These are phyloP conservation scores for Lepidium didymum DNA, from an alignment of 345 rosid genomes.

Conservation along the genomic window DNA sequence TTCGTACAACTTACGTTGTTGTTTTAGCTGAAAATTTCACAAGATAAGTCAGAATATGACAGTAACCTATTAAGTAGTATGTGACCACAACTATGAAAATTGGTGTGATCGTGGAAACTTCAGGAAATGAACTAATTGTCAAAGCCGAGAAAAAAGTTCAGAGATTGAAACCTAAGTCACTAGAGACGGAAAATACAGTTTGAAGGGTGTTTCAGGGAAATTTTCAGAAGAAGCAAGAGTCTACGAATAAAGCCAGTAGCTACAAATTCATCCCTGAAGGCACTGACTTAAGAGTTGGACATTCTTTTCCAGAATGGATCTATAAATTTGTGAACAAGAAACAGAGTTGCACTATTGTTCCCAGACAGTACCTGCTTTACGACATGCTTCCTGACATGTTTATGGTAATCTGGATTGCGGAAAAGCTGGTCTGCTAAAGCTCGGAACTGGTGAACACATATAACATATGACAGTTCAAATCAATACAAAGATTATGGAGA, in stretches of 20 bases:
- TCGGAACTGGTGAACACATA: constrained; percentile 55
- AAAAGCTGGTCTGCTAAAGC: constrained; percentile 92
- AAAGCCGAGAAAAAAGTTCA: not conserved
- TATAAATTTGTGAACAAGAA: not conserved
- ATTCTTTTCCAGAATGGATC: not conserved
- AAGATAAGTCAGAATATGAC: not conserved
- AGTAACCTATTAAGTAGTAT: not conserved
- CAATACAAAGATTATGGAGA: not conserved
- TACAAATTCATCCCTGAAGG: not conserved
- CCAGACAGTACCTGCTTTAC: constrained; percentile 69
- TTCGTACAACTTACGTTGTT: constrained; percentile 62
- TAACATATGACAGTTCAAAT: not conserved
- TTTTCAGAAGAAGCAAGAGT: not conserved
- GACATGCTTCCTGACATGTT: constrained; percentile 67
- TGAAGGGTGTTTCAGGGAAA: not conserved
- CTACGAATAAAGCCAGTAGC: not conserved
- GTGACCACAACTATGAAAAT: not conserved
- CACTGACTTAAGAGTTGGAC: not conserved
- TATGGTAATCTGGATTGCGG: constrained; percentile 76
- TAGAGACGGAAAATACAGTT: not conserved
- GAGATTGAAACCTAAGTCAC: not conserved
- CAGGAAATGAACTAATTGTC: not conserved
- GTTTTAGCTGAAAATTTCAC: constrained; percentile 57
- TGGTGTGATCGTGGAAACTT: not conserved
- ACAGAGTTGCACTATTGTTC: not conserved